phyloP scores from a whole-genome alignment of 306 rosid species.

The Fragaria nilgerrensis region DNA sequence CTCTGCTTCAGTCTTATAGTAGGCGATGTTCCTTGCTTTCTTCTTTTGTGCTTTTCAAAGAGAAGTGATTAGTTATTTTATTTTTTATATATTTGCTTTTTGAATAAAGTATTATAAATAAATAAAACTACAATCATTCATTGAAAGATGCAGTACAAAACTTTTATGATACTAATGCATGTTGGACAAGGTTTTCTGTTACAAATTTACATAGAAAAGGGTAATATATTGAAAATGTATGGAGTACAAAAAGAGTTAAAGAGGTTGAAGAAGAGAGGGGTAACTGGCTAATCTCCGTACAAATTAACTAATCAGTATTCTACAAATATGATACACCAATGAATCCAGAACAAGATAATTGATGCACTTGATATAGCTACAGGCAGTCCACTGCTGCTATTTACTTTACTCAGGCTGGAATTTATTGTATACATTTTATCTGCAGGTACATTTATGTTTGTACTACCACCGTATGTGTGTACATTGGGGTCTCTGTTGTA shows the following conservation, averaged over 20 bases:
- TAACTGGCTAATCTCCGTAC: background rate
- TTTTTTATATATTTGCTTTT: no score
- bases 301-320: background rate
- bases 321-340: background rate
- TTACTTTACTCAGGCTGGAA: constrained; percentile 8
- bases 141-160: background rate
- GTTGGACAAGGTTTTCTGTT: background rate
- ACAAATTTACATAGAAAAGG: background rate
- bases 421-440: constrained; percentile 16
- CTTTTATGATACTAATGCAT: background rate
- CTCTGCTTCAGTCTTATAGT: background rate
- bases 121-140: no score
- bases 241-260: background rate
- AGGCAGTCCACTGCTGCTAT: background rate
- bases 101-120: no score
- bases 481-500: constrained; percentile 54
- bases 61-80: background rate
- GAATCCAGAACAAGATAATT: background rate
- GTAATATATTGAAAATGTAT: background rate
- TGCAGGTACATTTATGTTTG: constrained; percentile 79
- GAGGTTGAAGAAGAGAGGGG: background rate
- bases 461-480: constrained; percentile 63
- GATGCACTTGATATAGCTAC: background rate
- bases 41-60: background rate
- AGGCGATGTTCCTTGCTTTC: background rate